Evolutionary conservation across 1,139 yeast species (phyloP).

Genomic region (Kodamaea sp.): DNA sequence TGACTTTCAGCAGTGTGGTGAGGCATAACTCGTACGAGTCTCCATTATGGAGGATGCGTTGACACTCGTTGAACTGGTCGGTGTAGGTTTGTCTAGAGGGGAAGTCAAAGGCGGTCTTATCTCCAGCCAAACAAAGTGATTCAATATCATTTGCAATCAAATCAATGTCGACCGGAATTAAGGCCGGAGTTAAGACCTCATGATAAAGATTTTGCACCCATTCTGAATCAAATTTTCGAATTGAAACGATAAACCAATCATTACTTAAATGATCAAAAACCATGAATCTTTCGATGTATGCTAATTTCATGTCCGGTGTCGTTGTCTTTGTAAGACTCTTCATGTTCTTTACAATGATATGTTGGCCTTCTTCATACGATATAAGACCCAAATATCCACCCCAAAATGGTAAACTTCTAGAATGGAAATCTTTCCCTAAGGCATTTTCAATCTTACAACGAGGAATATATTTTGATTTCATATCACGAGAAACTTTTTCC

Average conservation of each 20-base stretch:
- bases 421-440: constrained; percentile 10
- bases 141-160: constrained; percentile 27
- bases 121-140: constrained; percentile 20
- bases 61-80: constrained; percentile 59
- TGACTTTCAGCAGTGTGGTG: constrained; percentile 71
- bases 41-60: constrained; percentile 68
- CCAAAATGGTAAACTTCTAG: constrained; percentile 57
- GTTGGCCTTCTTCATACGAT: constrained; percentile 80
- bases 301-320: constrained; percentile 71
- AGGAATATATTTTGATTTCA: constrained; percentile 30
- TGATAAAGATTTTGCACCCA: constrained; percentile 33
- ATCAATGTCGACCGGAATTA: constrained; percentile 13
- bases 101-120: constrained; percentile 32
- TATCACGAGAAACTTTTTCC: constrained; percentile 47
- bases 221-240: constrained; percentile 24
- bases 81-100: constrained; percentile 59
- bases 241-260: constrained; percentile 54
- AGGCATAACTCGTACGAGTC: constrained; percentile 93
- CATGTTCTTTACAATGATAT: constrained; percentile 32
- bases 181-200: constrained; percentile 9
- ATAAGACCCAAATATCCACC: constrained; percentile 88
- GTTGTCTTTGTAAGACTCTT: constrained; percentile 29
- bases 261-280: constrained; percentile 48
- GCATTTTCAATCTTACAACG: constrained; percentile 11
- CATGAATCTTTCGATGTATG: constrained; percentile 65